Base-by-base conservation (phyloP, 1,284 basidiomycete species). In the Papiliotrema flavescens region DNA sequence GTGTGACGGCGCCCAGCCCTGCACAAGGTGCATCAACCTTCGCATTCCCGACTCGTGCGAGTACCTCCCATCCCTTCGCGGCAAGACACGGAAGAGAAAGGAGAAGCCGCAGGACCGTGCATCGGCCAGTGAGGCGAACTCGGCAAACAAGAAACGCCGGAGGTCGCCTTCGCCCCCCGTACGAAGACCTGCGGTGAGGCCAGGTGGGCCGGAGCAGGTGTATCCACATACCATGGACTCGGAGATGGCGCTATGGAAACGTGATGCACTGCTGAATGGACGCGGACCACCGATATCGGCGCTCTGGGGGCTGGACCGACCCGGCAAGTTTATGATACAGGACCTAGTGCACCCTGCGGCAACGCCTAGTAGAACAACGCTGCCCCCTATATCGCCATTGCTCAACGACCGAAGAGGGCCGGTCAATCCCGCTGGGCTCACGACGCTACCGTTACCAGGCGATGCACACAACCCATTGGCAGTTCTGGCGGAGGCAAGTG, bases 21-120 rank as follows among this genome's bases (percentile, higher is more conserved):
- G 68, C 51, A 34, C 54, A 14, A 57, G 68, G 13, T 70, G 68
- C 48, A 34, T 50, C 1, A 26, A 37, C 2, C 43, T 53, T 14
- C 58, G 54, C 1, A 45, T 28, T 7, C 24, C 24, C 6, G 52
- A 51, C n/a, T 14, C 23, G 14, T 71, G 69, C 47, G 50, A 56
- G 14, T 71, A 65, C 36, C 55, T 66, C 15, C 69, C 69, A 2
- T 57, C 52, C 13, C 48, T 67, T 51, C 40, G 69, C n/a, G 69
- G 69, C 2, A 66, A 63, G 56, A 71, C 59, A 32, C 28, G 28
- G 23, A 60, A 62, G 45, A 61, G 59, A 2, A 24, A 20, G 17
- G 35, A 20, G 22, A 50, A 2, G 17, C n/a, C 14, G 42, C n/a
- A 44, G 42, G 28, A 32, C 28, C 11, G 6, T 32, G 28, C 11